phyloP scores from a whole-genome alignment of 345 rosid genomes.

The Sisymbrium irio region DNA sequence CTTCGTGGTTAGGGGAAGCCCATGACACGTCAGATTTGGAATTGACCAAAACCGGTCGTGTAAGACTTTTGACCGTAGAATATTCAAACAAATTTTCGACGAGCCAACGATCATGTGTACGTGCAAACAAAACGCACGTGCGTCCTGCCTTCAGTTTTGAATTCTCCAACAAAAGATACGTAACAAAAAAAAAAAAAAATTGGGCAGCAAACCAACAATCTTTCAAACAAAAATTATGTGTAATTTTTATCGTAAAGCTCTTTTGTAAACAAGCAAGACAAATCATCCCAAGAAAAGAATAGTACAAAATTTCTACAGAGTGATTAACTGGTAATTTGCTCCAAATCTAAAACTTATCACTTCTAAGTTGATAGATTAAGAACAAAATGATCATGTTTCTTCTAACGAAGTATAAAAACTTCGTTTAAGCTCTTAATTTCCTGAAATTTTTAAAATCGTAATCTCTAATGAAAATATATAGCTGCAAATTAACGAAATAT shows the following conservation, averaged over 20 bases:
- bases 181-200: background rate
- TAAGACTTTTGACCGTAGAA: too few species aligned
- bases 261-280: background rate
- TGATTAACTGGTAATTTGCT: background rate
- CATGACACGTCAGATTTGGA: constrained; percentile 6
- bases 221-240: background rate
- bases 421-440: background rate
- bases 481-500: background rate
- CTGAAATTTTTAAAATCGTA: background rate
- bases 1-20: too few species aligned
- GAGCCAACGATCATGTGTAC: background rate
- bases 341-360: background rate
- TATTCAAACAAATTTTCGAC: background rate
- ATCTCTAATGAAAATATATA: background rate
- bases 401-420: too few species aligned
- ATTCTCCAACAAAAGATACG: background rate
- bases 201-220: background rate
- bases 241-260: background rate
- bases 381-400: background rate
- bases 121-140: constrained; percentile 3
- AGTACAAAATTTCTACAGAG: background rate
- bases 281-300: background rate
- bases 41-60: too few species aligned
- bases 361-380: background rate
- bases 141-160: background rate